These are phyloP conservation scores for Cercospora janseana DNA, from an alignment of 2,329 filamentous ascomycete species.

Conservation along the genomic window DNA sequence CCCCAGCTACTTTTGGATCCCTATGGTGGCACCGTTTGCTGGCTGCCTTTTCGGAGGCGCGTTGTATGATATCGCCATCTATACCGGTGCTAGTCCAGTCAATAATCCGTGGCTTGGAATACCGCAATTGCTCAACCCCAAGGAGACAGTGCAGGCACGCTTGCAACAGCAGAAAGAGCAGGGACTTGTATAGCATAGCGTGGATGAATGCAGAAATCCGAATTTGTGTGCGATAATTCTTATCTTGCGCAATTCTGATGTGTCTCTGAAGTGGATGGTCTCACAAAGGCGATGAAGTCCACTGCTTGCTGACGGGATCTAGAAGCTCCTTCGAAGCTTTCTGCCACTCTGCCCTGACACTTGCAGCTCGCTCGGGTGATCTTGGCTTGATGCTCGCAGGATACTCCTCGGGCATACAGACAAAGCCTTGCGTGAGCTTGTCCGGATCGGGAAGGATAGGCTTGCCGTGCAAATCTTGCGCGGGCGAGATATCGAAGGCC, in stretches of 20 bases:
- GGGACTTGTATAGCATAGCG: constrained; percentile 1
- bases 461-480: constrained; percentile 35
- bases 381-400: constrained; percentile 40
- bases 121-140: constrained; percentile 26
- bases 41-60: constrained; percentile 63
- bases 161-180: constrained; percentile 26
- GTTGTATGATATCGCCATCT: constrained; percentile 66
- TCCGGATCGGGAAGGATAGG: constrained; percentile 42
- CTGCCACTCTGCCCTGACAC: constrained; percentile 32
- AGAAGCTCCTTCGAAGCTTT: constrained; percentile 26
- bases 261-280: not conserved
- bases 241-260: no score
- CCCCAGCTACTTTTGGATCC: constrained; percentile 33
- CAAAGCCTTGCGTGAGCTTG: constrained; percentile 45
- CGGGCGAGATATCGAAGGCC: constrained; percentile 44
- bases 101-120: constrained; percentile 56
- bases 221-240: no score
- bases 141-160: constrained; percentile 21
- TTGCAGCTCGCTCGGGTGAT: constrained; percentile 34
- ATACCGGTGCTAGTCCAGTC: constrained; percentile 59
- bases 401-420: constrained; percentile 46
- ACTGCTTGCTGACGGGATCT: constrained; percentile 34
- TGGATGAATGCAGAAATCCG: no score
- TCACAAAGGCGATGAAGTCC: constrained; percentile 22
- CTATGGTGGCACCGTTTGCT: constrained; percentile 64